A percentile compares a stretch with the other conserved stretches of the same genome.
phyloP scores from a whole-genome alignment of 2,329 filamentous ascomycete species.

The Trichophyton simii region DNA sequence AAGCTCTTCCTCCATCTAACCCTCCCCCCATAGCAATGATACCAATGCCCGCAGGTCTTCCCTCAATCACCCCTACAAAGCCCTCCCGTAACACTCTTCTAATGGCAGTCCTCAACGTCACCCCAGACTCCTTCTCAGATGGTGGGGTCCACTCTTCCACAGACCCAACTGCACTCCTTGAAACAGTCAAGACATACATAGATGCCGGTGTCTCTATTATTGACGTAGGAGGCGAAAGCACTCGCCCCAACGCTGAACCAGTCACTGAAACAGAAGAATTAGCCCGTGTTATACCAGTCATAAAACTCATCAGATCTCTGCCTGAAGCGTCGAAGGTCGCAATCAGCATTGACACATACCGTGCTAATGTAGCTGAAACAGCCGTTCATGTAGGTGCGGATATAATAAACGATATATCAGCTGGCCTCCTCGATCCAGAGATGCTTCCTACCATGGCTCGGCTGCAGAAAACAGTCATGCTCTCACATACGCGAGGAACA shows the following conservation, averaged over 20 bases:
- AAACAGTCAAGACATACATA: constrained; percentile 52
- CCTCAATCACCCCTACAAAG: constrained; percentile 47
- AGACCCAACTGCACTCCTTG: constrained; percentile 39
- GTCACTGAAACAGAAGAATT: constrained; percentile 63
- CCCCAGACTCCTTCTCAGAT: constrained; percentile 94
- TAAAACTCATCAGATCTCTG: constrained; percentile 57
- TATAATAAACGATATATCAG: constrained; percentile 90
- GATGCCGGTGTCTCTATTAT: constrained; percentile 65
- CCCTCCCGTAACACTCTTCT: constrained; percentile 53
- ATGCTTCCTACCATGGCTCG: constrained; percentile 75
- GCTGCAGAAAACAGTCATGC: constrained; percentile 62
- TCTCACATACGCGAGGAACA: constrained; percentile 91
- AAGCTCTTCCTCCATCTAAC: constrained; percentile 24
- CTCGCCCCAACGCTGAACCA: constrained; percentile 60
- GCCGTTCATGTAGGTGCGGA: constrained; percentile 70
- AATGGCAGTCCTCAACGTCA: constrained; percentile 93
- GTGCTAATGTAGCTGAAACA: constrained; percentile 64
- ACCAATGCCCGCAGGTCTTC: constrained; percentile 27
- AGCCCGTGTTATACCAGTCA: constrained; percentile 63
- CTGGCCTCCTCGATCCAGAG: constrained; percentile 59
- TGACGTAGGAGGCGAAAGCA: constrained; percentile 89
- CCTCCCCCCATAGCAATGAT: constrained; percentile 28
- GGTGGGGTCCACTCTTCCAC: constrained; percentile 52
- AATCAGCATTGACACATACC: constrained; percentile 88
- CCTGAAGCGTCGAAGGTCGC: constrained; percentile 51